A percentile compares a stretch with the other conserved stretches of the same genome.
These are phyloP conservation scores for Nakazawaea laoshanensis DNA, from an alignment of 805 yeast species.

Conservation along the genomic window DNA sequence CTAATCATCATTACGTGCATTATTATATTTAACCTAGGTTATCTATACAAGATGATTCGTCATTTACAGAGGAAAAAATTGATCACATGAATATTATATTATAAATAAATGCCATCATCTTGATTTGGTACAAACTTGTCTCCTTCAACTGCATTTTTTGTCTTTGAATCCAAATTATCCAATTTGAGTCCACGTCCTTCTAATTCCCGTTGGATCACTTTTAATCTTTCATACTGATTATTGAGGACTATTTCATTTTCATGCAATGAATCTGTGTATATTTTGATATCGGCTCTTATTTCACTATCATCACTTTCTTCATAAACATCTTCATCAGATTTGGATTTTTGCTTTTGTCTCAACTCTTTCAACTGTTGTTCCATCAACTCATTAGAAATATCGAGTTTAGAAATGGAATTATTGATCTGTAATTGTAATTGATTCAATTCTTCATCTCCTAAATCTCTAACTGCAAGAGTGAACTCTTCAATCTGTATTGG, in stretches of 20 bases:
- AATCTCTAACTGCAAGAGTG: constrained; percentile 18
- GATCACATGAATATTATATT: not conserved
- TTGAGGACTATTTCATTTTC: constrained; percentile 50
- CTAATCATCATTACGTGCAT: constrained; percentile 1
- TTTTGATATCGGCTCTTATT: constrained; percentile 33
- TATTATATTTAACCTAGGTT: constrained; percentile 1
- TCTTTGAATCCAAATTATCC: too few species aligned
- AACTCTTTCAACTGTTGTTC: constrained; percentile 29
- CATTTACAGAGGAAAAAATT: constrained; percentile 5
- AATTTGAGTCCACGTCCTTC: constrained; percentile 22
- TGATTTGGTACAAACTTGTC: too few species aligned
- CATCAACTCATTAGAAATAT: constrained; percentile 44
- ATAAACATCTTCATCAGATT: constrained; percentile 18
- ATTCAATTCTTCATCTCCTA: constrained; percentile 35
- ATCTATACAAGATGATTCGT: not conserved
- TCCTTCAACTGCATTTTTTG: too few species aligned
- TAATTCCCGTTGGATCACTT: constrained; percentile 38
- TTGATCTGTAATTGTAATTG: constrained; percentile 23
- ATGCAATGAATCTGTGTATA: constrained; percentile 44
- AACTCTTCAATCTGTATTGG: constrained; percentile 23
- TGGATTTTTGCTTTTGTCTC: constrained; percentile 6
- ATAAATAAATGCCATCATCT: constrained; percentile 9
- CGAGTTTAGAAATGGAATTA: constrained; percentile 36
- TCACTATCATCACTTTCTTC: constrained; percentile 28
- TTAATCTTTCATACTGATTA: constrained; percentile 40